phyloP scores from a whole-genome alignment of 148 eudicot species.

The Amaranthus cruentus region DNA sequence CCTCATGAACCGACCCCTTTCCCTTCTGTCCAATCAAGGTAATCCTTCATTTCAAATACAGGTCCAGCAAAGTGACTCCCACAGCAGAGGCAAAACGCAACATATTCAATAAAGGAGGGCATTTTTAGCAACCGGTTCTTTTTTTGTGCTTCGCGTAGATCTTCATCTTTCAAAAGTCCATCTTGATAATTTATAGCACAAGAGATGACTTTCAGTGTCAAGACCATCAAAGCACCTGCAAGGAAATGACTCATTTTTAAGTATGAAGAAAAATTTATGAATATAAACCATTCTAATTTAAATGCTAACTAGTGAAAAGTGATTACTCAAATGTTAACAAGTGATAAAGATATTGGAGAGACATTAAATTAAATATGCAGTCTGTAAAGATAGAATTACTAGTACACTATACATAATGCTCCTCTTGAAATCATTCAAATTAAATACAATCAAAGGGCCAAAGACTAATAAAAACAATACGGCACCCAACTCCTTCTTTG shows the following conservation, averaged over 20 bases:
- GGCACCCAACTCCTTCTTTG: too few relatives aligned
- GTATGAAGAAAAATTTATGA: background rate
- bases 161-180: constrained; percentile 75
- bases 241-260: constrained; percentile 16
- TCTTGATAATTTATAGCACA: constrained; percentile 91
- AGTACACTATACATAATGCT: too few relatives aligned
- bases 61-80: constrained; percentile 99
- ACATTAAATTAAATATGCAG: too few relatives aligned
- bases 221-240: constrained; percentile 93
- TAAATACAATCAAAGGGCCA: too few relatives aligned
- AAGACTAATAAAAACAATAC: too few relatives aligned
- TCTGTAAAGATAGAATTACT: too few relatives aligned
- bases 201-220: constrained; percentile 93
- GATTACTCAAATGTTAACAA: too few relatives aligned
- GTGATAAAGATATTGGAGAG: too few relatives aligned
- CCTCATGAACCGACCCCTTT: constrained; percentile 64
- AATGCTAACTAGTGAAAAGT: too few relatives aligned
- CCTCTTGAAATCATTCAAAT: too few relatives aligned
- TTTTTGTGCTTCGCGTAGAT: constrained; percentile 78
- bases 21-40: constrained; percentile 94
- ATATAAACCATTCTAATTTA: background rate
- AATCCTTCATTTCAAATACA: constrained; percentile 93
- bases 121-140: constrained; percentile 68
- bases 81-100: constrained; percentile 94
- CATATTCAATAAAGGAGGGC: constrained; percentile 87